phyloP scores from a whole-genome alignment of 192 early-diverging fungal species.

The Allomyces macrogynus region DNA sequence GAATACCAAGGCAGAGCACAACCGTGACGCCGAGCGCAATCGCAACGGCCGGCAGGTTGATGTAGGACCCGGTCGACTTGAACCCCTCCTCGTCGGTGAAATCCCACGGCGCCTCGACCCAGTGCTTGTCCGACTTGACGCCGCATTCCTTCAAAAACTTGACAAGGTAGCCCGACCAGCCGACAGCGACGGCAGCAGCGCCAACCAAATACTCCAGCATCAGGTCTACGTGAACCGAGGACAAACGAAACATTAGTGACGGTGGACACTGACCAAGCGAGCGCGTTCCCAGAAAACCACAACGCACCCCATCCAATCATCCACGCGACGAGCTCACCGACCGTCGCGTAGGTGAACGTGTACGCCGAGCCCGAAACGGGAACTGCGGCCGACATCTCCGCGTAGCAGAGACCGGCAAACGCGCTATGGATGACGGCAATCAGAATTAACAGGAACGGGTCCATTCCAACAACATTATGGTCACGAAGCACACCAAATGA shows the following conservation, averaged over 20 bases:
- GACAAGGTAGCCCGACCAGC: conserved; percentile 68
- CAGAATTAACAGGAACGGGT: conserved; percentile 17
- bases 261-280: conserved; percentile 63
- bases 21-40: not conserved
- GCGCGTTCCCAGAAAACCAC: not conserved
- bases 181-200: conserved; percentile 56
- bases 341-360: conserved; percentile 62
- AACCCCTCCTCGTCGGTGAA: conserved; percentile 31
- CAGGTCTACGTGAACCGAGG: conserved; percentile 59
- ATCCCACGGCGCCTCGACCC: conserved; percentile 43
- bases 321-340: conserved; percentile 37
- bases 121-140: conserved; percentile 22
- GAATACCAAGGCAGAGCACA: conserved; percentile 1
- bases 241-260: conserved; percentile 74
- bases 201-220: conserved; percentile 75
- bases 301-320: not conserved
- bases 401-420: conserved; percentile 62
- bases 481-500: not conserved
- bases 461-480: too few species aligned
- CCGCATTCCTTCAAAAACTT: conserved; percentile 37
- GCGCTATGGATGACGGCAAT: conserved; percentile 41
- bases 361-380: conserved; percentile 79
- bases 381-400: conserved; percentile 71
- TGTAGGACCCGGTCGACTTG: conserved; percentile 21
- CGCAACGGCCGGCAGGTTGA: not conserved